Percentiles rank a stretch among this genome's conserved stretches.
These are phyloP conservation scores for Geosmithia putterillii DNA, from an alignment of 2,329 filamentous ascomycete species.

Conservation along the genomic window DNA sequence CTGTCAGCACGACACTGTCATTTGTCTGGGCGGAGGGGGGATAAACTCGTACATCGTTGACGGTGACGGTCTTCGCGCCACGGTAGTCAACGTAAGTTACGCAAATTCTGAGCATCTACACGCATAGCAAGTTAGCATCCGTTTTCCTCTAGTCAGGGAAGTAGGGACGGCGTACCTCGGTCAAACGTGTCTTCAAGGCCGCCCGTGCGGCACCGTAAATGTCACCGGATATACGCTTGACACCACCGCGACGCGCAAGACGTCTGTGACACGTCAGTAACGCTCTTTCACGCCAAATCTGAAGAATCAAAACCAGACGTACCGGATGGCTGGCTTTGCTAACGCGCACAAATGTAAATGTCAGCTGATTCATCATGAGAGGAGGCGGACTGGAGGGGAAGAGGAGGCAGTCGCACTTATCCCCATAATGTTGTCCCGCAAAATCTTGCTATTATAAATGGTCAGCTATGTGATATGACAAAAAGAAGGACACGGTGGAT, in stretches of 20 bases:
- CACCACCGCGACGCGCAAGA: slow-evolving; percentile 62
- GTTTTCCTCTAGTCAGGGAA: slow-evolving; percentile 3
- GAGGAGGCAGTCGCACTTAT: slow-evolving; percentile 30
- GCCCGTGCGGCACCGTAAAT: slow-evolving; percentile 53
- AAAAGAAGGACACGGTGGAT: background rate
- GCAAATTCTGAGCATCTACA: slow-evolving; percentile 38
- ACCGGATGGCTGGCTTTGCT: slow-evolving; percentile 46
- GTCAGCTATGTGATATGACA: too few species aligned
- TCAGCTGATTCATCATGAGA: background rate
- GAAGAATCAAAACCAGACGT: slow-evolving; percentile 5
- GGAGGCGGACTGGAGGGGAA: background rate
- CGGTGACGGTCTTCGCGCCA: slow-evolving; percentile 48
- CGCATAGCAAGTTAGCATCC: background rate
- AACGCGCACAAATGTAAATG: too few species aligned
- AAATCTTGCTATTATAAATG: slow-evolving; percentile 27
- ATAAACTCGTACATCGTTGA: slow-evolving; percentile 39
- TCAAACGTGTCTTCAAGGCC: slow-evolving; percentile 37
- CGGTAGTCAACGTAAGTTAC: slow-evolving; percentile 40
- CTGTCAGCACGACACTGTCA: background rate
- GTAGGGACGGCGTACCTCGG: slow-evolving; percentile 23
- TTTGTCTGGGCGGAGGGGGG: background rate
- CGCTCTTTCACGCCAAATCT: background rate
- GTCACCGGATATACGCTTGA: slow-evolving; percentile 54
- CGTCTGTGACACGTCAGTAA: slow-evolving; percentile 30
- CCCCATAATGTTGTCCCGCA: slow-evolving; percentile 32